These are phyloP conservation scores for Diplodia mutila DNA, from an alignment of 2,329 filamentous ascomycete species.

Conservation along the genomic window DNA sequence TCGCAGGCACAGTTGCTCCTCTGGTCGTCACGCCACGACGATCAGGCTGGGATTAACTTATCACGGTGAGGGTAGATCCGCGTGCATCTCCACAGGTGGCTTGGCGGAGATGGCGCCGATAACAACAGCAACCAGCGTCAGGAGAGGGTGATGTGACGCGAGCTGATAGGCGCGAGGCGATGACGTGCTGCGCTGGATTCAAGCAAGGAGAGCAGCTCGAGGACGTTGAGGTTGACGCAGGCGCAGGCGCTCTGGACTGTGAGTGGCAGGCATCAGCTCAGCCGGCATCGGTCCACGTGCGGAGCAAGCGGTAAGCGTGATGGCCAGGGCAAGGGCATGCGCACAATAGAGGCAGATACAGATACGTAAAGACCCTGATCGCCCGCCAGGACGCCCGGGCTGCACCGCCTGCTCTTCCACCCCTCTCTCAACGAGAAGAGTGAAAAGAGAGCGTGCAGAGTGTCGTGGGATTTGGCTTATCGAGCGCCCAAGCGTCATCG, in stretches of 20 bases:
- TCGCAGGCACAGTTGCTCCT: conserved; percentile 16
- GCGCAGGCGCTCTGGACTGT: neutral
- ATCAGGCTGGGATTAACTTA: conserved; percentile 11
- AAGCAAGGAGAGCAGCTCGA: neutral
- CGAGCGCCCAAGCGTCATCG: conserved; percentile 22
- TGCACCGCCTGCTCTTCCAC: neutral
- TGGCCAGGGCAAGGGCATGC: neutral
- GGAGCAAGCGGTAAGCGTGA: conserved; percentile 17
- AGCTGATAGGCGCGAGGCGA: neutral
- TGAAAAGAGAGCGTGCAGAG: neutral
- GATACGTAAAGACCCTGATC: conserved; percentile 20
- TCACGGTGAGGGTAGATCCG: conserved; percentile 22
- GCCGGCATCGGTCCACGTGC: conserved; percentile 20
- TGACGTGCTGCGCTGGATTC: conserved; percentile 15
- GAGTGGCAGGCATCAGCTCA: neutral
- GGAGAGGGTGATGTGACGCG: conserved; percentile 24
- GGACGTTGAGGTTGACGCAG: neutral
- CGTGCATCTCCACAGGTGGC: conserved; percentile 10
- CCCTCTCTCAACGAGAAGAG: neutral
- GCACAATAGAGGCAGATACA: neutral
- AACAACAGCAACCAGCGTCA: conserved; percentile 12
- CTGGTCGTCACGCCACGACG: conserved; percentile 13
- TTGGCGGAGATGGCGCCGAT: neutral
- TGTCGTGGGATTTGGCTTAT: conserved; percentile 14
- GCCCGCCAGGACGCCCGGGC: neutral